Percentiles rank a stretch among this genome's conserved stretches.
Conservation (phyloP, 495 filamentous ascomycete species). For the Neurospora africana region DNA sequence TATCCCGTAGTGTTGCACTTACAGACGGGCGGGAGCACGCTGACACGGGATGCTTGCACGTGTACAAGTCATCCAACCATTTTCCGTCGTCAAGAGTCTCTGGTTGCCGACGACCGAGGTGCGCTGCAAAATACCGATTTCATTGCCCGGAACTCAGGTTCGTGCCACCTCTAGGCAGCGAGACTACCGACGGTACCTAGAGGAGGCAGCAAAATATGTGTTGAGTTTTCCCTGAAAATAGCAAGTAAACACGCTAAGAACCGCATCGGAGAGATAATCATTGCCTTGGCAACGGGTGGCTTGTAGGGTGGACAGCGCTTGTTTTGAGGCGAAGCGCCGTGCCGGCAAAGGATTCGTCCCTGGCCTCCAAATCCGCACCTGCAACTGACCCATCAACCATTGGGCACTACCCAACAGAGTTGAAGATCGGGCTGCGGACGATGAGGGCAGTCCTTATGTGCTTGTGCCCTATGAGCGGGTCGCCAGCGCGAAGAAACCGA, state of each 20-base stretch:
- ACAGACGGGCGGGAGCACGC: too few relatives aligned
- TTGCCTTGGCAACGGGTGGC: background rate
- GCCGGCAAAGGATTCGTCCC: background rate
- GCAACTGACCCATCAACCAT: background rate
- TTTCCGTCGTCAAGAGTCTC: background rate
- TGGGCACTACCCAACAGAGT: background rate
- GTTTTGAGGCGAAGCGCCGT: background rate
- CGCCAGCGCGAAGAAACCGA: background rate
- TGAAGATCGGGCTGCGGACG: background rate
- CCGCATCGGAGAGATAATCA: background rate
- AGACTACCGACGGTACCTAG: background rate
- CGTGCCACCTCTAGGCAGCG: background rate
- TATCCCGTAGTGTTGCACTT: too few relatives aligned
- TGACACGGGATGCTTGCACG: too few relatives aligned
- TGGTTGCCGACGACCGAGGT: background rate
- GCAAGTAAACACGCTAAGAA: background rate
- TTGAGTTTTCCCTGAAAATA: background rate
- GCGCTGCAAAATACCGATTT: background rate
- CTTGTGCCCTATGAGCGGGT: background rate
- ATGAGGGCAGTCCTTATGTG: background rate
- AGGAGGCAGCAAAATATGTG: background rate
- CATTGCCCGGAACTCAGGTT: background rate
- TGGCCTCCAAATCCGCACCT: background rate
- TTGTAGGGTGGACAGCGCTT: background rate
- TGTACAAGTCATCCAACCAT: background rate